phyloP scores from a whole-genome alignment of 1,284 basidiomycete genomes.

The Trametes pubescens region DNA sequence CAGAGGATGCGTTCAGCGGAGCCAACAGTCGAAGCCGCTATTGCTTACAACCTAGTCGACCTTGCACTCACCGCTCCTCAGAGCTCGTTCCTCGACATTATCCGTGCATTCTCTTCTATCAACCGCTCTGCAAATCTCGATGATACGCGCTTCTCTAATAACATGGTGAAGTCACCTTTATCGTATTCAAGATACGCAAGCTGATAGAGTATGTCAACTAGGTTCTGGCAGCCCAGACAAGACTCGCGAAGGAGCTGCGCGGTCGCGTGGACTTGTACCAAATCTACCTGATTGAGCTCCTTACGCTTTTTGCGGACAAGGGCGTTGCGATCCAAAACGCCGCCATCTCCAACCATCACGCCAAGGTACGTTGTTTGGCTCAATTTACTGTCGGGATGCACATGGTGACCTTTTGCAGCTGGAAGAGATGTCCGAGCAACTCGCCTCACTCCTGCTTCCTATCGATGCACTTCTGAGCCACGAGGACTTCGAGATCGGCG shows the following conservation, averaged over 20 bases:
- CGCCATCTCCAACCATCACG: slow-evolving; percentile 66
- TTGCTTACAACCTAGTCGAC: slow-evolving; percentile 91
- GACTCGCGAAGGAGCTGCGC: slow-evolving; percentile 81
- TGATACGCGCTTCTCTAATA: slow-evolving; percentile 86
- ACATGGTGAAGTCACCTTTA: slow-evolving; percentile 63
- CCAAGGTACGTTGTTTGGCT: slow-evolving; percentile 57
- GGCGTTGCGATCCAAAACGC: slow-evolving; percentile 90
- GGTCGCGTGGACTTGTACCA: slow-evolving; percentile 80
- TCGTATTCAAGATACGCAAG: not conserved
- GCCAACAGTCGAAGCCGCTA: slow-evolving; percentile 87
- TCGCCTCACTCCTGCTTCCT: slow-evolving; percentile 87
- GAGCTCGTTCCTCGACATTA: slow-evolving; percentile 85
- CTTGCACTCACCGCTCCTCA: slow-evolving; percentile 84
- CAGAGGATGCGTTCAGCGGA: slow-evolving; percentile 89
- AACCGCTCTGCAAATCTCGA: slow-evolving; percentile 86
- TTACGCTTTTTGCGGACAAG: slow-evolving; percentile 90
- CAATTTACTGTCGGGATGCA: not conserved
- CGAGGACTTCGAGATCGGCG: slow-evolving; percentile 72
- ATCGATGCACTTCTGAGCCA: slow-evolving; percentile 92
- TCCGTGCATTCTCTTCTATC: slow-evolving; percentile 86
- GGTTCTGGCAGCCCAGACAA: slow-evolving; percentile 89
- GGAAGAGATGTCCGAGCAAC: slow-evolving; percentile 87
- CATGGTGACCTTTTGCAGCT: slow-evolving; percentile 51
- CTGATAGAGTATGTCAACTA: slow-evolving; percentile 37
- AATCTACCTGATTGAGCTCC: slow-evolving; percentile 84